A percentile compares a stretch with the other conserved stretches of the same genome.
Conservation (phyloP, 2,329 filamentous ascomycete genomes). For the Arthrinium puccinioides region DNA sequence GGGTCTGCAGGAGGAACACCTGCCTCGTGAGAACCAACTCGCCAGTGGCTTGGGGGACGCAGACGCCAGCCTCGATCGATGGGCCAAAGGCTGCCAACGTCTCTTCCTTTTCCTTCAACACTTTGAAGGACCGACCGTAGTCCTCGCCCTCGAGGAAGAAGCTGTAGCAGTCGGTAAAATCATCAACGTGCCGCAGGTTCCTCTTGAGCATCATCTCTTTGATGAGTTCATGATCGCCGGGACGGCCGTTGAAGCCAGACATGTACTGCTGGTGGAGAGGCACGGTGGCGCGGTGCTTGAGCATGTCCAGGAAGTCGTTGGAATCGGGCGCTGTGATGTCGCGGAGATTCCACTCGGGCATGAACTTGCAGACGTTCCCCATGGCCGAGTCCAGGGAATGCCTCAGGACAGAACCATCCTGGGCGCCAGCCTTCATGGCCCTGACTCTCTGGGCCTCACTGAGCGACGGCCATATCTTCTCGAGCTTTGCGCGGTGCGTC, state of each 20-base stretch:
- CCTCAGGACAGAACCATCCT: constrained; percentile 25
- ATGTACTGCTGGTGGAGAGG: constrained; percentile 26
- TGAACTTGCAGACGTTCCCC: constrained; percentile 29
- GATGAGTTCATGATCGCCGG: constrained; percentile 29
- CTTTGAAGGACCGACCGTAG: constrained; percentile 29
- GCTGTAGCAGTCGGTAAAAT: constrained; percentile 24
- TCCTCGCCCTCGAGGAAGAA: constrained; percentile 24
- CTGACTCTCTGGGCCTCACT: constrained; percentile 21
- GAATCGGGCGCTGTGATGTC: constrained; percentile 29
- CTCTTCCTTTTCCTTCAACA: constrained; percentile 13
- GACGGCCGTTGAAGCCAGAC: constrained; percentile 18
- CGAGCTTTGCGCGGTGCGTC: constrained; percentile 25
- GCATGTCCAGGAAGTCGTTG: constrained; percentile 27
- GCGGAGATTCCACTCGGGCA: constrained; percentile 36
- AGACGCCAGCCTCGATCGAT: constrained; percentile 14
- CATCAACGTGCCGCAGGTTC: constrained; percentile 21
- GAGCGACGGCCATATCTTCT: constrained; percentile 32
- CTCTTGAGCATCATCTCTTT: constrained; percentile 23
- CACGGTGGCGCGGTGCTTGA: constrained; percentile 29
- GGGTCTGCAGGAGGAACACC: constrained; percentile 23
- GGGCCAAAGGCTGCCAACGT: constrained; percentile 14
- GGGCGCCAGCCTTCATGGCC: constrained; percentile 26
- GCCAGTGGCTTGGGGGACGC: constrained; percentile 20
- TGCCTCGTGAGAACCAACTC: constrained; percentile 34
- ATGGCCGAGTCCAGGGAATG: constrained; percentile 25